Evolutionary conservation across 495 filamentous ascomycete genomes (phyloP), one percentile per base, ranked within the genome.

Genomic region (Gamarada debralockiae): DNA sequence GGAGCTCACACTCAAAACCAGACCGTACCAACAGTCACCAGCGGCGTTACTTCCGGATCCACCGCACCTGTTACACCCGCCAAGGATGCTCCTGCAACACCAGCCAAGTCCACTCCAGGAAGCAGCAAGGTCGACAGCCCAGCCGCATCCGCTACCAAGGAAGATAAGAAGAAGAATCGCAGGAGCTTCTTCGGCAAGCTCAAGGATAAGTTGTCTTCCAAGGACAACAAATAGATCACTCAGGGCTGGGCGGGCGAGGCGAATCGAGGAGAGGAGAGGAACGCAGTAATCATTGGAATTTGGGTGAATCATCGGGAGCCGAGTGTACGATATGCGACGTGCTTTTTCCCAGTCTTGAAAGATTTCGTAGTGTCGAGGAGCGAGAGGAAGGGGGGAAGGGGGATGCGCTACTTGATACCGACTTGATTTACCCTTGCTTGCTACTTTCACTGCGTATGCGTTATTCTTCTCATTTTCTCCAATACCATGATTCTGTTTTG

Each of bases 171-270:
- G 73, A 74, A 78, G 66, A 77, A 83, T 62, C 59, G 82, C 49
- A 75, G 67, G 47, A 70, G 74, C 56, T 68, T 86, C 53, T 76
- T 85, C 50, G 73, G 70, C 57, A 79, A 74, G 64, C 47, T 86
- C 40, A 84, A 81, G 73, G 73, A 73, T 46, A 84, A 74, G 68
- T 60, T 84, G 24, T 55, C 63, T 37, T 53, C 67, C 54, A 63
- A 63, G 48, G 13, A 41, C 17, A 50, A 61, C 34, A 31, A 53
- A 14, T 58, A 53, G 43, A 10, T 21, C 29, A 25, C 20, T 14
- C 7, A 31, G 31, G 33, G 20, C 27, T 38, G 21, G 22, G 13
- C 33, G 40, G n/a, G 3, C 20, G 2, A 20, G 34, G 1, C 3
- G 8, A 13, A 13, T 31, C 3, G 37, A 14, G 21, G 22, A 12